Base-by-base conservation (phyloP, 116 monocot genomes). In the Trichopus zeylanicus region DNA sequence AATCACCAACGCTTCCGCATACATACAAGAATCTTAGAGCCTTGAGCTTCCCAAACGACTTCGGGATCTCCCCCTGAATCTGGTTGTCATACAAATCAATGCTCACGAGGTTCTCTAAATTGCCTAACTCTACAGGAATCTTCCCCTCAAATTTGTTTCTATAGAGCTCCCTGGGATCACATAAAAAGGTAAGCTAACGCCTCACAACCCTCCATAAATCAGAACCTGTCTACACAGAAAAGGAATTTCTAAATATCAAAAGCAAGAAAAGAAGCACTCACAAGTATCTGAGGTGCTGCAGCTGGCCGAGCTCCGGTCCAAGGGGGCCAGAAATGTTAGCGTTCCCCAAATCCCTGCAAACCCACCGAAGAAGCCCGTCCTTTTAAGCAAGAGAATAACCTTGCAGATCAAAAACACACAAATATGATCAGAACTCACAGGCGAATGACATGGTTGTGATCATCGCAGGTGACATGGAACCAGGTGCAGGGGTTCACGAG, bases 401-500 rank as follows among this genome's bases (percentile, higher is more conserved):
- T 16, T 11, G 16, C 19, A 48, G 53, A 21, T 20, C 23, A 35
- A 61, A 24, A 46, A 49, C 23, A 51, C 22, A 55, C 30, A 64
- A 24, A 38, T 21, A 55, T 25, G 16, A 5, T 22, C 28, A 26
- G 1, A 31, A 19, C 64, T 21, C 51, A 93, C 93, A 93, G 68
- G 64, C 93, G 84, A 46, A 89, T 83, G 42, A 94, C 94, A 31
- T 61, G 81, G 74, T 80, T 89, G 64, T 74, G 61, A 48, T 64
- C 55, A 59, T 94, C 75, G 67, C 89, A 89, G 61, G 89, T 89
- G 62, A 94, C 78, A 57, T 94, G 94, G 72, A 89, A 94, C 89
- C 94, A 94, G 55, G 86, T 94, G 73, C 89, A 94, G 31, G 94
- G 89, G 73, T 88, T 88, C 46, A 93, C 93, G 31, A 93, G 85